Evolutionary conservation across 495 filamentous ascomycete genomes (phyloP), one percentile per base, ranked within the genome.

Genomic region (Penicillium pancosmium): DNA sequence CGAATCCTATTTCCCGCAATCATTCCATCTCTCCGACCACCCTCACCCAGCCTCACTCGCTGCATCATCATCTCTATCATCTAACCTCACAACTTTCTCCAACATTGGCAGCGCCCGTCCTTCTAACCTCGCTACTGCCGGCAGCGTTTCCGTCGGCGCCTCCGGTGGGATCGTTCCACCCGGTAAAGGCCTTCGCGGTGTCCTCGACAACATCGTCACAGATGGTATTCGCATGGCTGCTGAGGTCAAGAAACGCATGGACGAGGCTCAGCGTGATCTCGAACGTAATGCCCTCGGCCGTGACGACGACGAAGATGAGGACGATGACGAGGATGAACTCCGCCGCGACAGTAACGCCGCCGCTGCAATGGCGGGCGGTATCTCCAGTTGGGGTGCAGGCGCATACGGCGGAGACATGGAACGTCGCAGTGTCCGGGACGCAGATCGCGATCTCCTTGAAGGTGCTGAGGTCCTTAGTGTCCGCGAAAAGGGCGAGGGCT

Each of bases 191-290:
- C 80, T 98, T 9, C 82, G 94, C 33, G 94, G 94, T 15, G 93
- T 98, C 52, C 75, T 98, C 11, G 94, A 98, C 72, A 96, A 96
- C 64, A 97, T 98, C 59, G 94, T 97, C 59, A 92, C 89, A 5
- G 94, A 98, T 67, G 94, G 94, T 27, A 96, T 97, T 84, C 85
- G 92, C 36, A 93, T 98, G 50, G 95, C 94, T 0, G 88, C 86
- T 7, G 94, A 98, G 75, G 92, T 98, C 35, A 82, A 88, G 62
- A 83, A 93, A 58, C 78, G 92, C 16, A 94, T 98, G 88, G 94
- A 98, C 66, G 94, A 97, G 66, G 92, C 91, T 36, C 91, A 95
- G 70, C 77, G 77, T 18, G 91, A 95, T 59, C 75, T 96, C 49
- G 92, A 94, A 69, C 87, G 86, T 73, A 92, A 89, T 59, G 90